Base-by-base conservation (phyloP, 306 rosid species). In the Phaseolus lunatus region DNA sequence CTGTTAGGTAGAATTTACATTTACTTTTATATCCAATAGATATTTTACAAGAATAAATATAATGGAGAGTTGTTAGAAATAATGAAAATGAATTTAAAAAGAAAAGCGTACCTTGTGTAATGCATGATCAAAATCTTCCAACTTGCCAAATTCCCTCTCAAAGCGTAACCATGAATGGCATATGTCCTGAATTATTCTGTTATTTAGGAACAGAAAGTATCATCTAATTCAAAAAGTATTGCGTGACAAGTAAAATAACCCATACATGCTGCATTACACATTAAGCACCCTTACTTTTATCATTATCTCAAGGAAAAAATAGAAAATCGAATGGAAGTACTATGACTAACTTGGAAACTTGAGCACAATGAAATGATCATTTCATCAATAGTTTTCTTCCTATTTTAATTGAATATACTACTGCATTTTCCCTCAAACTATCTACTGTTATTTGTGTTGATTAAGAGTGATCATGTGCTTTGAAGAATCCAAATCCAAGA, bases 181-280 rank as follows among this genome's bases (percentile, higher is more conserved):
- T 78, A 92, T 95, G 80, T 95, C 98, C 98, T 94, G 98, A 90
- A 92, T 83, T 83, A 84, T 87, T 91, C 91, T 87, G 90, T 79
- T 73, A 77, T 84, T 87, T 90, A 90, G 94, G 77, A 80, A 87
- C 83, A 77, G 93, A 83, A 89, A 81, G 86, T 85, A 88, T 85
- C 93, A 94, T 90, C 90, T 85, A 94, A 84, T 87, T 74, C 90
- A 85, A 86, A 85, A 74, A 78, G 82, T 62, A 82, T 75, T 77
- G 72, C 22, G 72, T 65, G 79, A 79, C 58, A 39, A 67, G 70
- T 52, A 75, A 77, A 70, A 52, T 49, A 69, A 72, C 71, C 73
- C 33, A 4, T 24, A 49, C 19, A 70, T 58, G 65, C 52, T 50
- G 64, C 41, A 47, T 67, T 48, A 27, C 48, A 49, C 29, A 19